Conservation (phyloP, 257 asterid genomes). For the Mitragyna speciosa region DNA sequence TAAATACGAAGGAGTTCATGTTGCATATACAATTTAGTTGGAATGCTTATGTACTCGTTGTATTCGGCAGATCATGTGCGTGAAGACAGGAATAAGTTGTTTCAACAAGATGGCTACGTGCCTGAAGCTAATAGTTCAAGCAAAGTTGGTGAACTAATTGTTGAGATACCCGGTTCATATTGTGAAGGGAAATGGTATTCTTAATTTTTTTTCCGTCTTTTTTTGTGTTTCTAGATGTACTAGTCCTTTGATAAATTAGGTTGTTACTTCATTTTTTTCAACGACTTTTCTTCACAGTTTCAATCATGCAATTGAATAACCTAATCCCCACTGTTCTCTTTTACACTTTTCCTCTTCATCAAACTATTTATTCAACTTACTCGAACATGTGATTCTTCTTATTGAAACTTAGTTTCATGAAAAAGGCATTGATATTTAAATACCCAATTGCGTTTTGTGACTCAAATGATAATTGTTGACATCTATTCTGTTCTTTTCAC, state of each 20-base stretch:
- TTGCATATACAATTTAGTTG: neutral
- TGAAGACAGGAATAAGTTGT: conserved; percentile 20
- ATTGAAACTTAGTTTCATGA: neutral
- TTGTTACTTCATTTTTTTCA: neutral
- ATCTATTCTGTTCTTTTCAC: too few species aligned
- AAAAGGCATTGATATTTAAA: neutral
- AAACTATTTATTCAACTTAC: neutral
- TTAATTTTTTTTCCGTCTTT: too few species aligned
- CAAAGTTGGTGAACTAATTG: conserved; percentile 10
- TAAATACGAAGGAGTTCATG: neutral
- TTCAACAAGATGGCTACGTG: conserved; percentile 20
- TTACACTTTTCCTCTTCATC: neutral
- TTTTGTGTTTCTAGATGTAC: neutral
- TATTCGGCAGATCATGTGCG: conserved; percentile 10
- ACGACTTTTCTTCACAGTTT: neutral
- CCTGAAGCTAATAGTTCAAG: conserved; percentile 5
- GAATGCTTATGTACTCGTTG: neutral
- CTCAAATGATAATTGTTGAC: neutral
- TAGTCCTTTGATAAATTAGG: neutral
- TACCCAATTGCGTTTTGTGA: neutral
- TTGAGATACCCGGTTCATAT: conserved; percentile 13
- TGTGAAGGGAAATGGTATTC: conserved; percentile 28
- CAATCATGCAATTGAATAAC: too few species aligned
- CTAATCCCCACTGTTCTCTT: neutral
- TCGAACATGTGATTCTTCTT: neutral